phyloP scores from a whole-genome alignment of 2,329 filamentous ascomycete genomes.

The Talaromyces sp. region DNA sequence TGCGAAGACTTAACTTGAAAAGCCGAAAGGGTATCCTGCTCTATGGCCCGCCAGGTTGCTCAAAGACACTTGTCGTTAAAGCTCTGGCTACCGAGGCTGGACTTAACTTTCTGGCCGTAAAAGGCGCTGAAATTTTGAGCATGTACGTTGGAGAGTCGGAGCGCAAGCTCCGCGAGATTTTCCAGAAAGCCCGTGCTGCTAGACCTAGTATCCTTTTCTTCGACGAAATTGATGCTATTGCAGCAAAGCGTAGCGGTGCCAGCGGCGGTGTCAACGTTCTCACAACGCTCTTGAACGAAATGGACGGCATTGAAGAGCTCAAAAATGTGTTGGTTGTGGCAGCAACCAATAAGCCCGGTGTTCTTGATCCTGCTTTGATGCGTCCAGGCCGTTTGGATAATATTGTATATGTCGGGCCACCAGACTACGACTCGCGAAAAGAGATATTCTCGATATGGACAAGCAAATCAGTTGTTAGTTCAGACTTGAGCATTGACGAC shows the following conservation, averaged over 20 bases:
- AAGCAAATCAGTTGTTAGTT: constrained; percentile 57
- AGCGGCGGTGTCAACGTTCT: constrained; percentile 72
- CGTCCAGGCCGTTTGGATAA: constrained; percentile 83
- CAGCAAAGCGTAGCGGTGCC: constrained; percentile 53
- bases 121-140: constrained; percentile 87
- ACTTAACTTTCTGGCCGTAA: constrained; percentile 91
- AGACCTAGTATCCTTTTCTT: constrained; percentile 94
- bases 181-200: constrained; percentile 79
- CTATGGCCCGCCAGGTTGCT: constrained; percentile 91
- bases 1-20: constrained; percentile 53
- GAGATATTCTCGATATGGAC: constrained; percentile 74
- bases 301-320: constrained; percentile 88
- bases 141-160: constrained; percentile 98
- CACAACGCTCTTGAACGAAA: constrained; percentile 86
- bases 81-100: constrained; percentile 87
- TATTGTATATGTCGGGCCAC: constrained; percentile 81
- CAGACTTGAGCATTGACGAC: constrained; percentile 64
- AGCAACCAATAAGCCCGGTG: constrained; percentile 86
- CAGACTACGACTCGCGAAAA: constrained; percentile 67
- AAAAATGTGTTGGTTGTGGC: constrained; percentile 83
- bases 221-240: constrained; percentile 91
- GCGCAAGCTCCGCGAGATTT: constrained; percentile 78
- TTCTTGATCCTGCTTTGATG: constrained; percentile 80
- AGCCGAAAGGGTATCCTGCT: constrained; percentile 80
- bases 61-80: constrained; percentile 89